Base-by-base conservation (phyloP, 768 basidiomycete genomes). In the Epithele typhae region DNA sequence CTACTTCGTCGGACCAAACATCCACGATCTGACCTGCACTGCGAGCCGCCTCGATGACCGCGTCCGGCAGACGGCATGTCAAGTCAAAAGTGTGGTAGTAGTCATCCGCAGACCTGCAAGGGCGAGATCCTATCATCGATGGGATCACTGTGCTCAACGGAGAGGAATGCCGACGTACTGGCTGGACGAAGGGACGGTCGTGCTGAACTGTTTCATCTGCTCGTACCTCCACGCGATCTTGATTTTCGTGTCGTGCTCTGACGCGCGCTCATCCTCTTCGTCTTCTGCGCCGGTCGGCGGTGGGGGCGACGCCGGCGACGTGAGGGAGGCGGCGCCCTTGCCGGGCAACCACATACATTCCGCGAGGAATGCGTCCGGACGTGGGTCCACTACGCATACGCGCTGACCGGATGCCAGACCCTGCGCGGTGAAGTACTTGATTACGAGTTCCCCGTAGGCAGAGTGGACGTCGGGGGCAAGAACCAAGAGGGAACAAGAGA, bases 141-240 rank as follows among this genome's bases (percentile, higher is more conserved):
- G 25, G 36, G 48, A 22, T 37, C 25, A 25, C 22, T 19, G 14
- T 8, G 8, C n/a, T n/a, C n/a, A 6, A 21, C n/a, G n/a, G n/a
- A n/a, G n/a, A n/a, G n/a, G n/a, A n/a, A n/a, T n/a, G n/a, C n/a
- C 2, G 61, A 77, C 79, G 63, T 73, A 78, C 73, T 68, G 66
- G 52, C 67, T 67, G 37, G 73, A 61, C 39, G 69, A 52, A 30
- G 71, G 61, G 18, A 92, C 82, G 2, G 90, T 92, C 4, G 93
- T 96, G 68, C 90, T 80, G 64, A 96, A 95, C 66, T 75, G 83
- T 68, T 86, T 89, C 88, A 97, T 88, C 47, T 83, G 77, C 59
- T 92, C 91, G 65, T 99, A 99, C 60, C 96, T 78, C 90, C 96
- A 99, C 24, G 96, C 96, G 57, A 99, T 98, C 70, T 88, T 95